phyloP scores from a whole-genome alignment of 129 eudicot genomes.

The Erigeron canadensis region DNA sequence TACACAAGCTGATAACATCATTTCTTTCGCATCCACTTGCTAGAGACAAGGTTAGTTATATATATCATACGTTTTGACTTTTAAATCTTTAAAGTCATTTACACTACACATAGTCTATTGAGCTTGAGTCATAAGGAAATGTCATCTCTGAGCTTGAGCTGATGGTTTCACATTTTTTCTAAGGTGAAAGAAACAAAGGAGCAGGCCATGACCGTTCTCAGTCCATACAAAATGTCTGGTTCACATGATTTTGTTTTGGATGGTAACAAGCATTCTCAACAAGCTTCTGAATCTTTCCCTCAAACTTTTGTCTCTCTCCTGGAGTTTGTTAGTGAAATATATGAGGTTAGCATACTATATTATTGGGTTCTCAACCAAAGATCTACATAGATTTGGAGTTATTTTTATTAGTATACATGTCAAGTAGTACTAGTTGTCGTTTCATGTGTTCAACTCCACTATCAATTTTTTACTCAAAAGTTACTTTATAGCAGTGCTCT shows the following conservation, averaged over 20 bases:
- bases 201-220: conserved; percentile 77
- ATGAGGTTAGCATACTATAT: conserved; percentile 57
- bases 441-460: not conserved
- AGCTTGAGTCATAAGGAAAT: conserved; percentile 12
- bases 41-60: conserved; percentile 81
- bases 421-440: not conserved
- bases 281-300: conserved; percentile 42
- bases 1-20: conserved; percentile 85
- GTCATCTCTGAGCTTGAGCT: conserved; percentile 4
- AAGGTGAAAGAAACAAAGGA: conserved; percentile 94
- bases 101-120: not conserved
- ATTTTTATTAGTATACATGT: not conserved
- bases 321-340: conserved; percentile 93
- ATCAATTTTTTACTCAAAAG: conserved; percentile 6
- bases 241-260: conserved; percentile 48
- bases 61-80: conserved; percentile 4
- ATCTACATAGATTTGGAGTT: conserved; percentile 5
- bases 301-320: conserved; percentile 81
- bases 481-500: not conserved
- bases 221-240: conserved; percentile 59
- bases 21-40: conserved; percentile 96
- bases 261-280: conserved; percentile 46
- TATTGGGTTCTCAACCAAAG: not conserved
- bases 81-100: not conserved
- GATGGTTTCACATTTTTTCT: conserved; percentile 21